phyloP scores from a whole-genome alignment of 495 filamentous ascomycete genomes.

The Xylaria venustula region DNA sequence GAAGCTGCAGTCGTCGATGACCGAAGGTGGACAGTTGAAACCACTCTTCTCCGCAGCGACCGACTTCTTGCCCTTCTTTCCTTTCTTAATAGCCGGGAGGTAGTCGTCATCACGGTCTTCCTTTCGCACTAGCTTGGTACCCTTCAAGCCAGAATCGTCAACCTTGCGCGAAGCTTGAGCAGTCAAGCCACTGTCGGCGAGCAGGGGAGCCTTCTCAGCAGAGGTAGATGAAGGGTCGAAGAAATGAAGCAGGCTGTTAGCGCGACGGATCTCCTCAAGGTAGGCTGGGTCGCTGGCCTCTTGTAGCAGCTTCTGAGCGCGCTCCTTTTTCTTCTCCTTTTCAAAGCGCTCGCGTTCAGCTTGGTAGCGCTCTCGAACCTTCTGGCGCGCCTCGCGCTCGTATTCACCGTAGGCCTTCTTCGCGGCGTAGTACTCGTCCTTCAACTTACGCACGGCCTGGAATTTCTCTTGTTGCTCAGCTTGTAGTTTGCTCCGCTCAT shows the following conservation, averaged over 20 bases:
- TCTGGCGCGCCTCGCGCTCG: slow-evolving; percentile 73
- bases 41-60: slow-evolving; percentile 50
- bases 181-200: slow-evolving; percentile 58
- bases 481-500: slow-evolving; percentile 79
- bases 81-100: slow-evolving; percentile 83
- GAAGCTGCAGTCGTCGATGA: slow-evolving; percentile 85
- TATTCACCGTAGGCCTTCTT: slow-evolving; percentile 76
- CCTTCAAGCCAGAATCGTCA: slow-evolving; percentile 74
- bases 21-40: slow-evolving; percentile 83
- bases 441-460: slow-evolving; percentile 71
- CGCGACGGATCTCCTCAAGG: slow-evolving; percentile 83
- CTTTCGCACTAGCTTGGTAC: slow-evolving; percentile 74
- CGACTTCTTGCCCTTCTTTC: slow-evolving; percentile 73
- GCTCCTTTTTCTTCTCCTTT: slow-evolving; percentile 79
- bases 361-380: slow-evolving; percentile 55
- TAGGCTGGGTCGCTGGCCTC: slow-evolving; percentile 89
- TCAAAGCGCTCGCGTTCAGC: slow-evolving; percentile 74
- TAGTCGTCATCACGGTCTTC: slow-evolving; percentile 84
- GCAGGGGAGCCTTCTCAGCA: slow-evolving; percentile 61
- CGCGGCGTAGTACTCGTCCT: slow-evolving; percentile 77
- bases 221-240: slow-evolving; percentile 72
- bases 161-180: slow-evolving; percentile 80
- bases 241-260: slow-evolving; percentile 81
- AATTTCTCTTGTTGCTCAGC: slow-evolving; percentile 83
- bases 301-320: slow-evolving; percentile 80